Conservation (phyloP, 139 green algal species). For the Chlamydomonas eustigma region DNA sequence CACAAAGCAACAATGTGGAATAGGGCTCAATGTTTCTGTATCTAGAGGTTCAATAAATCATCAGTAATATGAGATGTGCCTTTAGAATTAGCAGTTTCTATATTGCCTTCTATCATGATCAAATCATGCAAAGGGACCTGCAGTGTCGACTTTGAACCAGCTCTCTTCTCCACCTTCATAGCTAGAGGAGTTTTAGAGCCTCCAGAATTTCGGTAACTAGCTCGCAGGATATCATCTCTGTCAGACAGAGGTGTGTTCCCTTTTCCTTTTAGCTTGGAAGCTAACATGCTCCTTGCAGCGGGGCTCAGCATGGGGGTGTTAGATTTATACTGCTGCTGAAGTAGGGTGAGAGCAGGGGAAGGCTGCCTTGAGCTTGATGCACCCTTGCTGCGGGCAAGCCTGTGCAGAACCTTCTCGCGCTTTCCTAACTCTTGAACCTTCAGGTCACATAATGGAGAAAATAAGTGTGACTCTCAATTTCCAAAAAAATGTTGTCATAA, state of each 20-base stretch:
- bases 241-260: neutral
- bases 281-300: neutral
- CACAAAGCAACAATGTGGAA: too few species aligned
- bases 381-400: neutral
- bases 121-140: too few species aligned
- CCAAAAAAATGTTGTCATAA: too few species aligned
- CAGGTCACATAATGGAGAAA: neutral
- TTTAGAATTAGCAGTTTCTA: too few species aligned
- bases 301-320: neutral
- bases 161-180: too few species aligned
- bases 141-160: too few species aligned
- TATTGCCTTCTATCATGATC: too few species aligned
- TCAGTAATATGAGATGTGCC: too few species aligned
- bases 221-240: neutral
- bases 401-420: neutral
- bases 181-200: too few species aligned
- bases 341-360: neutral
- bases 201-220: neutral
- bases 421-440: neutral
- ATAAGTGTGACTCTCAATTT: too few species aligned
- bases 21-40: too few species aligned
- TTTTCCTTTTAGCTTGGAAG: neutral
- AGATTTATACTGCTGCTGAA: neutral
- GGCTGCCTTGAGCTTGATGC: neutral
- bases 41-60: too few species aligned